phyloP scores from a whole-genome alignment of 306 rosid species.

The Casuarina equisetifolia region DNA sequence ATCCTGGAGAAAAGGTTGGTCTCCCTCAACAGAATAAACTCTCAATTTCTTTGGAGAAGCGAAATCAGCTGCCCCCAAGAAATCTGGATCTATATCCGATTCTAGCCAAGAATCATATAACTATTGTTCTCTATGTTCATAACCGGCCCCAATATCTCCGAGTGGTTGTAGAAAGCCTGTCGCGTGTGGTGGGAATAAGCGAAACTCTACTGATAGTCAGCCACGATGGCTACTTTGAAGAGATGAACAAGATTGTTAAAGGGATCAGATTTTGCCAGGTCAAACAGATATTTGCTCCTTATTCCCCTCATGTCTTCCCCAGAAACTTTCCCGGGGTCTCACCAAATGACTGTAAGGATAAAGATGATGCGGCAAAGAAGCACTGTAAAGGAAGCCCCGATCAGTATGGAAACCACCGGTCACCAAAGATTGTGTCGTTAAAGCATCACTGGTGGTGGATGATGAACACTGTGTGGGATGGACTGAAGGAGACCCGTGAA shows the following conservation, averaged over 20 bases:
- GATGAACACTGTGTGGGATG: slow-evolving; percentile 96
- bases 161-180: slow-evolving; percentile 73
- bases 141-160: slow-evolving; percentile 83
- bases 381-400: slow-evolving; percentile 75
- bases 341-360: slow-evolving; percentile 61
- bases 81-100: slow-evolving; percentile 79
- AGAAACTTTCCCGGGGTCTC: slow-evolving; percentile 81
- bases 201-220: slow-evolving; percentile 88
- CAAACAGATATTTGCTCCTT: slow-evolving; percentile 89
- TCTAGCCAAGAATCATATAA: slow-evolving; percentile 57
- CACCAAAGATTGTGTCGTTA: slow-evolving; percentile 80
- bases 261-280: slow-evolving; percentile 79
- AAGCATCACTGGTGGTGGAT: slow-evolving; percentile 99
- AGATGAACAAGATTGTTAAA: slow-evolving; percentile 69
- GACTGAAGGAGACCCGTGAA: slow-evolving; percentile 65
- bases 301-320: slow-evolving; percentile 78
- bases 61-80: slow-evolving; percentile 67
- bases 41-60: slow-evolving; percentile 60
- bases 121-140: slow-evolving; percentile 87
- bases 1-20: slow-evolving; percentile 24
- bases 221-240: slow-evolving; percentile 88
- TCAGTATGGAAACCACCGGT: slow-evolving; percentile 87
- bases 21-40: slow-evolving; percentile 71
- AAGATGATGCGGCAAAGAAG: slow-evolving; percentile 38
- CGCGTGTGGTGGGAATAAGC: slow-evolving; percentile 72